Conservation (phyloP, 106 monocot genomes). For the Dendrobium huoshanense region DNA sequence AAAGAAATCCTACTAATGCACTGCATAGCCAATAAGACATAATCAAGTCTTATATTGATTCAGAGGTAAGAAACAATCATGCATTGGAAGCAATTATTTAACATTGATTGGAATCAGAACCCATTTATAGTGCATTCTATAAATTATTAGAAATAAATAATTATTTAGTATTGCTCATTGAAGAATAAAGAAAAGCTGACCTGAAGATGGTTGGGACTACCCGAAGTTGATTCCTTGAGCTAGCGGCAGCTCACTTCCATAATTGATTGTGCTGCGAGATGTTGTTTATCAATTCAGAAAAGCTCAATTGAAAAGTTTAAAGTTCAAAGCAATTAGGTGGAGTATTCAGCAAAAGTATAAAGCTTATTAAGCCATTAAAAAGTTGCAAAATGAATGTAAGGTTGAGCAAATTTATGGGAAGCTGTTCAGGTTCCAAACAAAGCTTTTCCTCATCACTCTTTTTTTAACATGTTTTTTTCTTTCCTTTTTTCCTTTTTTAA, state of each 20-base stretch:
- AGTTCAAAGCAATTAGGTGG: neutral
- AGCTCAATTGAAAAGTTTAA: neutral
- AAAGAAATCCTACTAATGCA: too few species aligned
- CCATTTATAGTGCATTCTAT: too few species aligned
- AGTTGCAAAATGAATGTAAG: neutral
- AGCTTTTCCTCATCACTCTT: too few species aligned
- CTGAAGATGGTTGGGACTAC: slow-evolving; percentile 11
- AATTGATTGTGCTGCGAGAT: slow-evolving; percentile 82
- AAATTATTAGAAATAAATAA: neutral
- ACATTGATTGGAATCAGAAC: too few species aligned
- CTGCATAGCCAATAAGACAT: too few species aligned
- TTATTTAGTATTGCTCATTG: neutral
- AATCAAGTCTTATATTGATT: too few species aligned
- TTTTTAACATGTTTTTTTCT: too few species aligned
- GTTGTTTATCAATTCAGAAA: neutral
- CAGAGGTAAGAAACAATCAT: too few species aligned
- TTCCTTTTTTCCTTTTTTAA: too few species aligned
- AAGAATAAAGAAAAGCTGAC: neutral
- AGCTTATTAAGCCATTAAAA: neutral
- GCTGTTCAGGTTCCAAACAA: neutral
- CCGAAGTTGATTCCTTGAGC: slow-evolving; percentile 97
- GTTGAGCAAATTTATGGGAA: neutral
- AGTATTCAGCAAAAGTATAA: neutral
- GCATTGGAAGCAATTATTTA: too few species aligned
- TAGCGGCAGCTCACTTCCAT: slow-evolving; percentile 82